Conservation (phyloP, 2,329 filamentous ascomycete species). For the Chrysoporthe cubensis region DNA sequence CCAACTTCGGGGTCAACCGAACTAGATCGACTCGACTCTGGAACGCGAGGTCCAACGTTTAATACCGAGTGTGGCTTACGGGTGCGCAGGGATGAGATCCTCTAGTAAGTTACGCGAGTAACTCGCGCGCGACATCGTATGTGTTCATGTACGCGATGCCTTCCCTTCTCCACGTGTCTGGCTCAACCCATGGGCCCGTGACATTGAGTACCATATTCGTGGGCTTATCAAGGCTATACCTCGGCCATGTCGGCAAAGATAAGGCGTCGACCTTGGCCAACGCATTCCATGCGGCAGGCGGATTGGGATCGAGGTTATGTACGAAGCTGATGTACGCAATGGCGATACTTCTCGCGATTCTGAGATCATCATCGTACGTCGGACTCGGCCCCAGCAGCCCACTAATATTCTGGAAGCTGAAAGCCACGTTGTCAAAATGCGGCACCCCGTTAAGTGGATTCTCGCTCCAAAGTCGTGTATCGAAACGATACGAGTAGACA, state of each 20-base stretch:
- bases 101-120: conserved; percentile 34
- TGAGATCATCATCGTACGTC: conserved; percentile 42
- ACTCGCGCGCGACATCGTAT: conserved; percentile 42
- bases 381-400: conserved; percentile 51
- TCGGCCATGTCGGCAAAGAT: conserved; percentile 46
- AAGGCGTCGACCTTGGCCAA: conserved; percentile 33
- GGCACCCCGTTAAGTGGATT: conserved; percentile 45
- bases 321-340: conserved; percentile 50
- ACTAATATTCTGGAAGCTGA: conserved; percentile 55
- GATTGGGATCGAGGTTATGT: conserved; percentile 47
- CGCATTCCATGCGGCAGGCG: conserved; percentile 22
- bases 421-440: conserved; percentile 55
- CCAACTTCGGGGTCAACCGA: not conserved
- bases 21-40: not conserved
- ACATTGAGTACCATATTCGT: conserved; percentile 52
- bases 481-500: conserved; percentile 55
- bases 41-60: not conserved
- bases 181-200: conserved; percentile 47
- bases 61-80: not conserved
- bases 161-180: conserved; percentile 51
- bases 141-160: conserved; percentile 50
- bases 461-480: conserved; percentile 49
- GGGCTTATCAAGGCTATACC: conserved; percentile 42
- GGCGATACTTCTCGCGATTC: conserved; percentile 43
- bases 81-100: not conserved